These are phyloP conservation scores for Forsythia suspensa DNA, from an alignment of 257 asterid genomes.

Conservation along the genomic window DNA sequence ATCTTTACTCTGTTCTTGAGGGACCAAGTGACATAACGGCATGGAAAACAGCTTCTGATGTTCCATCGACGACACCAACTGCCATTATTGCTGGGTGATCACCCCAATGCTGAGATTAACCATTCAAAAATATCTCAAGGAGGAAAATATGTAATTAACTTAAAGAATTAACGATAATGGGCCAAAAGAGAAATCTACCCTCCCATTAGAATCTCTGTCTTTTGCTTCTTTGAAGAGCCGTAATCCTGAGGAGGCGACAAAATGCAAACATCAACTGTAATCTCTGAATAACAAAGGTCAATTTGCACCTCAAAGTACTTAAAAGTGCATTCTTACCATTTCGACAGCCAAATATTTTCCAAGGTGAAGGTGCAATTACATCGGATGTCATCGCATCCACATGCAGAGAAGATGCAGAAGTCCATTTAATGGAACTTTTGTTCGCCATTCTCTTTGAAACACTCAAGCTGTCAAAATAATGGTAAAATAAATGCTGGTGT, in stretches of 20 bases:
- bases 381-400: conserved; percentile 72
- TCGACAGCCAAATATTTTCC: conserved; percentile 87
- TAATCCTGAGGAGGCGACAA: conserved; percentile 53
- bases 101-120: conserved; percentile 54
- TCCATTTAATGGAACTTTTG: conserved; percentile 39
- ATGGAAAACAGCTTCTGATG: conserved; percentile 79
- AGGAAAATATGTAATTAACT: background rate
- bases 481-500: background rate
- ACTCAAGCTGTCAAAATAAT: conserved; percentile 49
- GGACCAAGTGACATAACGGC: conserved; percentile 80
- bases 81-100: conserved; percentile 90
- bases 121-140: conserved; percentile 6
- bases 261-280: conserved; percentile 4
- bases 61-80: conserved; percentile 78
- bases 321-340: conserved; percentile 51
- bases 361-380: conserved; percentile 79
- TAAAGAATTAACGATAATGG: background rate
- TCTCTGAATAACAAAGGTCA: background rate
- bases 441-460: conserved; percentile 52
- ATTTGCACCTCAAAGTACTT: background rate
- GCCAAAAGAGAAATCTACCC: conserved; percentile 38
- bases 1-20: conserved; percentile 83
- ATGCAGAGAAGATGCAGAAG: conserved; percentile 41
- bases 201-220: conserved; percentile 57
- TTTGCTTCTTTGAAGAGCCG: conserved; percentile 92